These are phyloP conservation scores for Phytophthora podocarpi DNA, from an alignment of 352 stramenopile genomes.

Conservation along the genomic window DNA sequence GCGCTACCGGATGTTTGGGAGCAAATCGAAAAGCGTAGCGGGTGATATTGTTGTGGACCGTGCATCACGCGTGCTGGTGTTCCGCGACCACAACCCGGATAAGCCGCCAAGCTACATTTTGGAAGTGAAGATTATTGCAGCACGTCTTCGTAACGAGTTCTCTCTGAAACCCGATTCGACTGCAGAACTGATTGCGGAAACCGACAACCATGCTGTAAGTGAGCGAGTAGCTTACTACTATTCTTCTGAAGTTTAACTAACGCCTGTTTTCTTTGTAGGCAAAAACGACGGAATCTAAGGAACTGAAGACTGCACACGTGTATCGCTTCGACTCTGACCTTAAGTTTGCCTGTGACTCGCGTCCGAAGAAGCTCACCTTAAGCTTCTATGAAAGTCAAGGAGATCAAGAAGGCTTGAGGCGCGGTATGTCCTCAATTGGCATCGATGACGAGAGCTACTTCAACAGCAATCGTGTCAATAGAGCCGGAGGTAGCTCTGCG, in stretches of 20 bases:
- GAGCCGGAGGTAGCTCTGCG: conserved; percentile 10
- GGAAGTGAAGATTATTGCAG: conserved; percentile 86
- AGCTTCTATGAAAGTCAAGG: conserved; percentile 72
- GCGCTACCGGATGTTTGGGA: conserved; percentile 74
- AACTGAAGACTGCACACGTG: conserved; percentile 77
- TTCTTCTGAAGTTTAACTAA: too few relatives aligned
- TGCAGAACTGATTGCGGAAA: conserved; percentile 66
- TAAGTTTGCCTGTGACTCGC: conserved; percentile 68
- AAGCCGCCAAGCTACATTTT: conserved; percentile 70
- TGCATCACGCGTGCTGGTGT: conserved; percentile 82
- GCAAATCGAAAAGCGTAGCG: conserved; percentile 65
- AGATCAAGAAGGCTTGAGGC: conserved; percentile 24
- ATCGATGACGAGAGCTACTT: conserved; percentile 68
- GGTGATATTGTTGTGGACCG: conserved; percentile 81
- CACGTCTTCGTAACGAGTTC: conserved; percentile 67
- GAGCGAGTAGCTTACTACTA: background rate
- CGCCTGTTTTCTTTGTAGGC: conserved; percentile 28
- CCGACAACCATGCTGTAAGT: conserved; percentile 67
- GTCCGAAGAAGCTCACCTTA: conserved; percentile 71
- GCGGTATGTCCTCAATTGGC: conserved; percentile 54
- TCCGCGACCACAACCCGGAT: conserved; percentile 67
- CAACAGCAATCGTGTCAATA: conserved; percentile 28
- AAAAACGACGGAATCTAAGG: conserved; percentile 66
- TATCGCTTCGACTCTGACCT: conserved; percentile 85
- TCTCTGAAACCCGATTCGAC: conserved; percentile 60